Percentiles rank a stretch among this genome's conserved stretches.
These are phyloP conservation scores for Leccinum angustisporum DNA, from an alignment of 1,284 basidiomycete genomes.

Conservation along the genomic window DNA sequence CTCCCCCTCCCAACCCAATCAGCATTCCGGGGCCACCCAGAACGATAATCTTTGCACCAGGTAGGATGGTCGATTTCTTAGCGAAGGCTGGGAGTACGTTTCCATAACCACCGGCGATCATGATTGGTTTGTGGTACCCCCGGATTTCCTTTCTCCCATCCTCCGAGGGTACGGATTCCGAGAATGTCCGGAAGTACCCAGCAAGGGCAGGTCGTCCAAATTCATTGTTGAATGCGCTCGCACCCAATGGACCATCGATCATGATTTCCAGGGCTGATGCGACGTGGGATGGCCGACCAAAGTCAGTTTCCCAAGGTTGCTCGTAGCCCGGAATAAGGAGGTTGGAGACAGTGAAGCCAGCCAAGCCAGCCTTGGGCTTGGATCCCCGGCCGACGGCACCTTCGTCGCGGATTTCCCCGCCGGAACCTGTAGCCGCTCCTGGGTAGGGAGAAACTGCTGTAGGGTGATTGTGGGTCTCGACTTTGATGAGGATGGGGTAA, in stretches of 20 bases:
- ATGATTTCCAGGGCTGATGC: constrained; percentile 96
- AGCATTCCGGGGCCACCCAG: constrained; percentile 97
- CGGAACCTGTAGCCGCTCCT: constrained; percentile 96
- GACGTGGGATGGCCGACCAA: constrained; percentile 90
- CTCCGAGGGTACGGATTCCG: constrained; percentile 61
- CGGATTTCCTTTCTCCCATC: constrained; percentile 60
- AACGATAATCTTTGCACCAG: constrained; percentile 87
- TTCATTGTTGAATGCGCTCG: constrained; percentile 98
- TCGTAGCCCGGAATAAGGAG: constrained; percentile 84
- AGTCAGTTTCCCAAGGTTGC: constrained; percentile 91
- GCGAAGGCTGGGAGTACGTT: constrained; percentile 86
- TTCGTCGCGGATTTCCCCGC: constrained; percentile 98
- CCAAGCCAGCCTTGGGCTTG: constrained; percentile 93
- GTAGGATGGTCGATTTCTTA: constrained; percentile 70
- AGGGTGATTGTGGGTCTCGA: constrained; percentile 99
- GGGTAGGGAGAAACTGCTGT: constrained; percentile 98
- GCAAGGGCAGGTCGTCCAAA: constrained; percentile 89
- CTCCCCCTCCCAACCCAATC: constrained; percentile 96
- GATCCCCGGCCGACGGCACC: constrained; percentile 95
- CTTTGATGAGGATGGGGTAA: constrained; percentile 95
- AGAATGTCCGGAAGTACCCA: constrained; percentile 90
- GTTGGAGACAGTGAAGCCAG: constrained; percentile 95
- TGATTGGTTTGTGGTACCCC: constrained; percentile 99
- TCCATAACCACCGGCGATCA: constrained; percentile 97
- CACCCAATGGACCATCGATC: constrained; percentile 93